Evolutionary conservation across 2,329 filamentous ascomycete species (phyloP).

Genomic region (Trichoderma sp.): DNA sequence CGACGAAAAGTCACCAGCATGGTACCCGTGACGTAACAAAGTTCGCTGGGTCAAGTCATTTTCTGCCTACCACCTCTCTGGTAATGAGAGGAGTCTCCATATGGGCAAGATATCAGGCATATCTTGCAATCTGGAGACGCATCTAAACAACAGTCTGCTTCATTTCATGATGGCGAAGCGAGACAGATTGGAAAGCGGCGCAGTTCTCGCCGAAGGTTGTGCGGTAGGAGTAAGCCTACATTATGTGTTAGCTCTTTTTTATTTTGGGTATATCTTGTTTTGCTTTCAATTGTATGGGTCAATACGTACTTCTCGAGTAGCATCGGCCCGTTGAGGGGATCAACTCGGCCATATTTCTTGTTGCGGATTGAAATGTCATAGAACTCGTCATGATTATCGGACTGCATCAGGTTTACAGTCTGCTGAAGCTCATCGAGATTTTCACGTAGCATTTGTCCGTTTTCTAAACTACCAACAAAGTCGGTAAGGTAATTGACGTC

Average conservation of each 20-base stretch:
- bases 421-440: slow-evolving; percentile 93
- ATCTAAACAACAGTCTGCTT: slow-evolving; percentile 17
- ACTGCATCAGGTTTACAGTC: slow-evolving; percentile 84
- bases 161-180: slow-evolving; percentile 67
- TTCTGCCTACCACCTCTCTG: background rate
- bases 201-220: slow-evolving; percentile 60
- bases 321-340: slow-evolving; percentile 84
- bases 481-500: slow-evolving; percentile 83
- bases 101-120: background rate
- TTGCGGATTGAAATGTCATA: slow-evolving; percentile 90
- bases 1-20: background rate
- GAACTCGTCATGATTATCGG: slow-evolving; percentile 93
- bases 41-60: background rate
- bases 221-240: slow-evolving; percentile 66
- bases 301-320: slow-evolving; percentile 82
- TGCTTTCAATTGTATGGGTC: background rate
- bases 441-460: slow-evolving; percentile 80
- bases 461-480: slow-evolving; percentile 86
- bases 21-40: background rate
- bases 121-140: background rate
- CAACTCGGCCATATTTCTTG: slow-evolving; percentile 91
- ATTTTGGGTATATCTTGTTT: background rate
- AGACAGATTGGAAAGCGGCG: slow-evolving; percentile 72
- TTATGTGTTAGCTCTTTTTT: slow-evolving; percentile 2
- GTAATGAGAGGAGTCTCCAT: background rate